These are phyloP conservation scores for Kodamaea laetipori DNA, from an alignment of 805 yeast genomes.

Conservation along the genomic window DNA sequence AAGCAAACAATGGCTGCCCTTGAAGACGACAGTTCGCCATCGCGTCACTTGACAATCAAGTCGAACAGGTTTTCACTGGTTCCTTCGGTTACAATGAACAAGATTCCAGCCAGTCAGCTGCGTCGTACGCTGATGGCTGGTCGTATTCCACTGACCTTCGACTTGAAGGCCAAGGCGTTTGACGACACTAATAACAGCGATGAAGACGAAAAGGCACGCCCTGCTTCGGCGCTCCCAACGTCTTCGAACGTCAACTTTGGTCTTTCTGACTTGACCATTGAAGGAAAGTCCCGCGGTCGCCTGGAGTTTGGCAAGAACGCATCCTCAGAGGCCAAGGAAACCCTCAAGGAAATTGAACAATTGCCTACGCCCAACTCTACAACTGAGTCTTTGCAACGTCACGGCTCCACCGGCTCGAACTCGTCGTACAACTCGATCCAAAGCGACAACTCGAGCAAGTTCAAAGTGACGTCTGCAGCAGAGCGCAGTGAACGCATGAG, in stretches of 20 bases:
- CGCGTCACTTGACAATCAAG: constrained; percentile 34
- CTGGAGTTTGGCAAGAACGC: not conserved
- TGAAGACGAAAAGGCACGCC: constrained; percentile 11
- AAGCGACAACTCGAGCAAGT: constrained; percentile 32
- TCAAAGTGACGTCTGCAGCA: constrained; percentile 21
- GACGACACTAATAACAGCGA: constrained; percentile 9
- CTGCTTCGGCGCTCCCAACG: constrained; percentile 1
- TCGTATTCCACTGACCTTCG: constrained; percentile 23
- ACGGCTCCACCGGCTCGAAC: constrained; percentile 11
- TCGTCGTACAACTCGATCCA: constrained; percentile 34
- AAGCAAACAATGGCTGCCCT: constrained; percentile 9
- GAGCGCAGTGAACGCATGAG: constrained; percentile 17
- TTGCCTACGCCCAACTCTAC: constrained; percentile 20
- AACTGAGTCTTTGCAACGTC: constrained; percentile 15
- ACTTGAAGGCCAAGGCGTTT: constrained; percentile 21
- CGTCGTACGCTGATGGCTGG: constrained; percentile 12
- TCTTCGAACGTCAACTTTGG: constrained; percentile 2
- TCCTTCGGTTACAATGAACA: constrained; percentile 24
- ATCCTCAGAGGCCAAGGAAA: constrained; percentile 9
- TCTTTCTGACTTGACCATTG: constrained; percentile 7
- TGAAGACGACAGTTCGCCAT: constrained; percentile 19
- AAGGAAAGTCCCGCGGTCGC: constrained; percentile 12
- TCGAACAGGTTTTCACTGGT: constrained; percentile 40
- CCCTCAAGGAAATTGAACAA: constrained; percentile 12
- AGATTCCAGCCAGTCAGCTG: constrained; percentile 4